phyloP scores from a whole-genome alignment of 1,139 yeast genomes.

The Casaregolazyma lundiana region DNA sequence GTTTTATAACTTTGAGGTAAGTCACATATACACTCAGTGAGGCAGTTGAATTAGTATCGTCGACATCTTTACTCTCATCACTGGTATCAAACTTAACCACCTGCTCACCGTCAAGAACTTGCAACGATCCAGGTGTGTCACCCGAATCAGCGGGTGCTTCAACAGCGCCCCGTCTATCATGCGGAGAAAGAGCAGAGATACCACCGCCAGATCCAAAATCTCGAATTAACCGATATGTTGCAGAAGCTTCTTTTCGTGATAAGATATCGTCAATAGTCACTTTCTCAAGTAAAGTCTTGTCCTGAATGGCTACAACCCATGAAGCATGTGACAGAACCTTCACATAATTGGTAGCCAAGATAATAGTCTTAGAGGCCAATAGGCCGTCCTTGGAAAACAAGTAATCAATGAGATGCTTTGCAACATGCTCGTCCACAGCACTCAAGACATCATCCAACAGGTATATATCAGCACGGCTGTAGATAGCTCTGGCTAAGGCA shows the following conservation, averaged over 20 bases:
- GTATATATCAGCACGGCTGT: slow-evolving; percentile 60
- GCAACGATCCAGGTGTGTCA: background rate
- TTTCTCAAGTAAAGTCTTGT: slow-evolving; percentile 70
- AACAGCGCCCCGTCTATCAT: background rate
- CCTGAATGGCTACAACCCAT: slow-evolving; percentile 69
- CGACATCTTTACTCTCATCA: background rate
- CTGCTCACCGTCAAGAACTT: background rate
- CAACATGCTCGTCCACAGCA: slow-evolving; percentile 92
- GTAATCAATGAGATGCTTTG: slow-evolving; percentile 69
- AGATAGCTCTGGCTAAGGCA: slow-evolving; percentile 79
- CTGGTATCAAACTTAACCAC: background rate
- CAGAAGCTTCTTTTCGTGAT: slow-evolving; percentile 61
- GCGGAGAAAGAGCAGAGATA: background rate
- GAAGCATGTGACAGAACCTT: slow-evolving; percentile 83
- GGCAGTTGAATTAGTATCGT: background rate
- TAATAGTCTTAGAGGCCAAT: slow-evolving; percentile 56
- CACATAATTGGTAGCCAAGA: slow-evolving; percentile 86
- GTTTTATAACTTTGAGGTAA: background rate
- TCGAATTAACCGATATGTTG: slow-evolving; percentile 62
- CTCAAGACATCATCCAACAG: slow-evolving; percentile 81
- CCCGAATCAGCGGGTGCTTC: background rate
- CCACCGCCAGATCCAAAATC: background rate
- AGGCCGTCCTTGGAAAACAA: slow-evolving; percentile 71
- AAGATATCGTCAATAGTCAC: slow-evolving; percentile 83
- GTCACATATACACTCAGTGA: background rate